Conservation (phyloP, 2,329 filamentous ascomycete species). For the Rosellinia necatrix region DNA sequence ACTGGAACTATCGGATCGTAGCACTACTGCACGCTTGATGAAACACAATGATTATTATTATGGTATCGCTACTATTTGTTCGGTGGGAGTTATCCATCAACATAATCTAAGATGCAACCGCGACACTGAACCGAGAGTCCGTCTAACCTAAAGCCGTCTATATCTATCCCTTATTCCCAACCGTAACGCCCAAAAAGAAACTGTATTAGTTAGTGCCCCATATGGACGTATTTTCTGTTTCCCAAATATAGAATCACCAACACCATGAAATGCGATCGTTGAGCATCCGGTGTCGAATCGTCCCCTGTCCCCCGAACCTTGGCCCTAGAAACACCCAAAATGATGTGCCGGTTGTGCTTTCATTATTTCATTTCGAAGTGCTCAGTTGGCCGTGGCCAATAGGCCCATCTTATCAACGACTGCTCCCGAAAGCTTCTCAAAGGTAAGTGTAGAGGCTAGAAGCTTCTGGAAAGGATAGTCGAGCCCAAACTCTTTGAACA, state of each 20-base stretch:
- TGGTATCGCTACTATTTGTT: too few species aligned
- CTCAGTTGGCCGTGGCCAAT: background rate
- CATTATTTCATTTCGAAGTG: constrained; percentile 39
- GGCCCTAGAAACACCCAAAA: too few species aligned
- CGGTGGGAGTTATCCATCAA: too few species aligned
- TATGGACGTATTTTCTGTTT: too few species aligned
- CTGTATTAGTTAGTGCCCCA: too few species aligned
- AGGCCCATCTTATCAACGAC: constrained; percentile 15
- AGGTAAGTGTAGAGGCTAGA: constrained; percentile 40
- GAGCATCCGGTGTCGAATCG: too few species aligned
- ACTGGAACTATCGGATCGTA: too few species aligned
- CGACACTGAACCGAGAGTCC: background rate
- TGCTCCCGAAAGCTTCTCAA: constrained; percentile 17
- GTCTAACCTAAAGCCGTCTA: background rate
- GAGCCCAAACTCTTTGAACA: constrained; percentile 44
- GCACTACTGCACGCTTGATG: too few species aligned
- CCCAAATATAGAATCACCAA: background rate
- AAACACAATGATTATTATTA: too few species aligned
- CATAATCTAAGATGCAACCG: background rate
- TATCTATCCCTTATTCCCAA: too few species aligned
- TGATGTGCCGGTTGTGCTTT: background rate
- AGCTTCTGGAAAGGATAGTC: constrained; percentile 48
- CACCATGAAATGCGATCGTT: background rate
- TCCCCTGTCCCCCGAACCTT: too few species aligned
- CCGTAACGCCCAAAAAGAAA: too few species aligned